Base-by-base conservation (phyloP, 2,329 filamentous ascomycete genomes). In the Hypoxylon rubiginosum region DNA sequence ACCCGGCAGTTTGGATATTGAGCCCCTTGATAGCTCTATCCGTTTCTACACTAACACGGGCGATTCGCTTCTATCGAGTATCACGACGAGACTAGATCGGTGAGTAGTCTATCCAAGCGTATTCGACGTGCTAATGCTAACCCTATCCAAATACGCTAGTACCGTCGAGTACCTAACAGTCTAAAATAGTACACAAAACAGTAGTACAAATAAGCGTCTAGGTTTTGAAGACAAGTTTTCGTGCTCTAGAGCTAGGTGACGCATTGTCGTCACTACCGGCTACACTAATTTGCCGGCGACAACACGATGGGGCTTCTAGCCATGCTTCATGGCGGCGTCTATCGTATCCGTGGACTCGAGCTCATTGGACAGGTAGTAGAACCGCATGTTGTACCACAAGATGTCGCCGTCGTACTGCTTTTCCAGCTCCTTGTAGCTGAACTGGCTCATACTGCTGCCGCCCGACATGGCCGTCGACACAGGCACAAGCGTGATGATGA, bases 331-430 rank as follows among this genome's bases (percentile, higher is more conserved):
- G 5, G 49, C 54, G 3, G 54, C 43, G 21, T 58, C 54, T 9
- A 58, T 45, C 15, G 21, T 58, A 15, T n/a, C 30, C 19, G 54
- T 58, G 2, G 54, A 58, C 45, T 26, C 54, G 30, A 58, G 54
- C 30, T 58, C 54, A 9, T 50, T 9, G n/a, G 41, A 17, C 17
- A 21, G 21, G 19, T 39, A 58, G 48, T 64, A 67, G 49, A 67
- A 61, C 32, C 58, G 60, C 32, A 62, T 60, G 30, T 64, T 67
- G 19, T 67, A 67, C 59, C 59, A 62, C 10, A 36, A 56, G 15
- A 67, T 67, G 17, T 64, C 61, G 3, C 39, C 19, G 4, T 45
- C 60, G 13, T 39, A 49, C 5, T 36, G 56, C 15, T 58, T 51
- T 36, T 61, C 60, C 2, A 67, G 56, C 5, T 43, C 49, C 11